Evolutionary conservation across 1,139 yeast species (phyloP), one percentile per base, ranked within the genome.

Genomic region (Yamadazyma buinensis): DNA sequence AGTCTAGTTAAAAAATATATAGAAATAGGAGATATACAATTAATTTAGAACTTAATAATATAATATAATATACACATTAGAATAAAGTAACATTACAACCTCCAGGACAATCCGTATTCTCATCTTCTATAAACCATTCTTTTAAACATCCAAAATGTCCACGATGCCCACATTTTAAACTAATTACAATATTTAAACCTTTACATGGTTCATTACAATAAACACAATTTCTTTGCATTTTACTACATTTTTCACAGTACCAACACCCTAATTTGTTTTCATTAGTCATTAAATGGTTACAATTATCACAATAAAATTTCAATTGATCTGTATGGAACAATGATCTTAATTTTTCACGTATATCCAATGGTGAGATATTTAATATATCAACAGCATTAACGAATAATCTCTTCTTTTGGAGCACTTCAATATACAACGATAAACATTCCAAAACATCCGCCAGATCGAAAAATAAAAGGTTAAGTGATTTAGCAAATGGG

Each of bases 121-220:
- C 70, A 20, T 75, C 83, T 2, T 68, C 77, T 23, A 81, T 59
- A 51, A 85, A 80, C 97, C 97, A 90, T 32, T 75, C 72, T 40
- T 71, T 68, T 50, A 88, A 66, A 61, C 98, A 92, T 4, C 78
- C 79, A 50, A 78, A 79, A 57, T 92, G 98, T 1, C 95, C 90
- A 36, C 80, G 71, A 56, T 92, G 97, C 0, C 97, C 97, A 63
- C 97, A 92, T 30, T 66, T 72, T 35, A 85, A 59, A 45, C 70
- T 64, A 15, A 80, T 63, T n/a, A 77, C 77, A 17, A 84, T 75
- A 9, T 81, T 73, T 35, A 84, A 64, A 0, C 95, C 95, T 47
- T 74, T 76, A 47, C 90, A 70, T 2, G 95, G 92, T 49, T 77
- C 82, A 41, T 81, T 72, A 54, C 97, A 92, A 42, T 83, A 76